Base-by-base conservation (phyloP, 2,329 filamentous ascomycete genomes). In the Penicillium sp. region DNA sequence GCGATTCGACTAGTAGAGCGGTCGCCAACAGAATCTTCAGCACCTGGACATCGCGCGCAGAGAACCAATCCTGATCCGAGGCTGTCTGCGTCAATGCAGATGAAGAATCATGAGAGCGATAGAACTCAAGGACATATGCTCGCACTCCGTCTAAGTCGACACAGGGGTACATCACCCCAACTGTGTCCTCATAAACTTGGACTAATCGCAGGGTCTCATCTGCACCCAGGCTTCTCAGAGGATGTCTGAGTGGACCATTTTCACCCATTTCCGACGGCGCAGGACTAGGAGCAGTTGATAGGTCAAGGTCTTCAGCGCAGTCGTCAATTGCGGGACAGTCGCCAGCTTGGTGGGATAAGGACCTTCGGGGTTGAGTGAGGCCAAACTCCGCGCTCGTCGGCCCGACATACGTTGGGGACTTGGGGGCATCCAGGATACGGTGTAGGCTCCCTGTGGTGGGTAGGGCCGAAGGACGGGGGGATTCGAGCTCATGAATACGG, bases 81-180 rank as follows among this genome's bases (percentile, higher is more conserved):
- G 54, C 45, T n/a, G 15, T 47, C 21, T 36, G 43, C 2, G n/a
- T 12, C 12, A 19, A 25, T 8, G 12, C 10, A 15, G 31, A 33
- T 13, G 31, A 33, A 33, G 54, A 53, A 31, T 56, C 35, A 36
- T 59, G 48, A 13, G 49, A 43, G 31, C 62, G 60, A 58, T 64
- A 70, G 38, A 61, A 69, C 23, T 69, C 67, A 17, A 62, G 60
- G 17, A 68, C 69, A 50, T 71, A 73, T 17, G 79, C 78, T 39
- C 90, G 85, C 49, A 94, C 79, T 54, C 81, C 80, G 29, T 89
- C 84, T 33, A 94, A 86, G 64, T 90, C 84, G 39, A 96, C 74
- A 17, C 96, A 86, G 0, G 92, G 92, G 69, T 96, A 96, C 90
- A 96, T 94, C 65, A 93, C 83, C 35, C 90, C 90, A 66, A 94